Evolutionary conservation across 1,284 basidiomycete genomes (phyloP).

Genomic region (Lentinula novae-zelandiae): DNA sequence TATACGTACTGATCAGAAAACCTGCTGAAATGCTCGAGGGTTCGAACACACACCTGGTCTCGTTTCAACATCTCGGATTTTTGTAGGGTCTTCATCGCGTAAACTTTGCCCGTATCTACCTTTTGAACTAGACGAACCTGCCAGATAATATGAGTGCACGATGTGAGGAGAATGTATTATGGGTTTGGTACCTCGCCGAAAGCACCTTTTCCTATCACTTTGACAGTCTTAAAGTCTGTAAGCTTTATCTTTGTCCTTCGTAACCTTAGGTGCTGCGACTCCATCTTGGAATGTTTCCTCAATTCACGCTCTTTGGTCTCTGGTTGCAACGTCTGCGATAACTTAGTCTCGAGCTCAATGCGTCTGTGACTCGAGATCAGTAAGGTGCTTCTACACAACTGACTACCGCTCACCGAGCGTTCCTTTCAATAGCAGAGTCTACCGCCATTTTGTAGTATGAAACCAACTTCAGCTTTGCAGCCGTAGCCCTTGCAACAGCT

Average conservation of each 20-base stretch:
- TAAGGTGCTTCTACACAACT: conserved; percentile 10
- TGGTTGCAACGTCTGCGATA: conserved; percentile 71
- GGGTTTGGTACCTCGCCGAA: conserved; percentile 78
- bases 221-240: conserved; percentile 93
- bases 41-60: conserved; percentile 67
- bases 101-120: conserved; percentile 95
- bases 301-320: conserved; percentile 92
- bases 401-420: conserved; percentile 42
- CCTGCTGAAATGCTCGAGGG: not conserved
- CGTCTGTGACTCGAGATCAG: conserved; percentile 50
- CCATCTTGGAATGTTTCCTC: conserved; percentile 85
- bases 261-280: conserved; percentile 88
- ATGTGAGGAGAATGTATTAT: not conserved
- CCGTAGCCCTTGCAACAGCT: conserved; percentile 89
- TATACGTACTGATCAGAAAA: conserved; percentile 27
- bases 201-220: conserved; percentile 98
- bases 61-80: conserved; percentile 99
- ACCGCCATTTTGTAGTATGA: conserved; percentile 91
- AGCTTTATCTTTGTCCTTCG: conserved; percentile 91
- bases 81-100: conserved; percentile 98
- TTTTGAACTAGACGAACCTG: conserved; percentile 96
- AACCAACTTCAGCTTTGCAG: conserved; percentile 96
- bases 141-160: conserved; percentile 3
- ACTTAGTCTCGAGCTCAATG: conserved; percentile 88
- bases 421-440: conserved; percentile 45